Percentiles rank a stretch among this genome's conserved stretches.
These are phyloP conservation scores for Trypanosoma brucei DNA, from an alignment of 208 protist species.

Conservation along the genomic window DNA sequence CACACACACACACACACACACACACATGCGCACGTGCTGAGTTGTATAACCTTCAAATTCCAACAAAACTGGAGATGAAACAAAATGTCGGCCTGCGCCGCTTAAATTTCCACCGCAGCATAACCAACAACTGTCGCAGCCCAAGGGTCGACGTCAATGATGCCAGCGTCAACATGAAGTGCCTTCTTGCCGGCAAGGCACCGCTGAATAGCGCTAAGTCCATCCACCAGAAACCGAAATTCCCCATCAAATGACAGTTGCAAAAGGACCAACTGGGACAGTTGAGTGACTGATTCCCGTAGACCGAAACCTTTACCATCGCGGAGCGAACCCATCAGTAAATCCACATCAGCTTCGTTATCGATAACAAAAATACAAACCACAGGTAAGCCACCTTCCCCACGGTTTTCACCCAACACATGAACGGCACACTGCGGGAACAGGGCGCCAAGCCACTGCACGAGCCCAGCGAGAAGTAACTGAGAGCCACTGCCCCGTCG, in stretches of 20 bases:
- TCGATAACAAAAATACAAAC: constrained; percentile 8
- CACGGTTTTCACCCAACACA: neutral
- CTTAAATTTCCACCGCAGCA: constrained; percentile 21
- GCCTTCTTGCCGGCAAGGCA: neutral
- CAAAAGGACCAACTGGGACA: constrained; percentile 14
- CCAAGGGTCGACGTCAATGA: constrained; percentile 69
- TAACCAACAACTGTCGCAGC: constrained; percentile 53
- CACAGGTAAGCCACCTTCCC: neutral
- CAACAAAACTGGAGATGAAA: too few species aligned
- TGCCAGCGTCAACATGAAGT: constrained; percentile 30
- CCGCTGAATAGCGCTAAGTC: constrained; percentile 7
- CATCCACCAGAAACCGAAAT: constrained; percentile 15
- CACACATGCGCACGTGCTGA: too few species aligned
- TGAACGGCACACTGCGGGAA: constrained; percentile 1
- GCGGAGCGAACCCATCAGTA: neutral
- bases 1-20: too few species aligned
- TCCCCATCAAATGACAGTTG: constrained; percentile 16
- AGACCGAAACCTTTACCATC: neutral
- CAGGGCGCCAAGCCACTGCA: constrained; percentile 7
- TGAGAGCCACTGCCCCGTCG: neutral
- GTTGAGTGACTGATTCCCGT: neutral
- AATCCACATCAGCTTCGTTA: constrained; percentile 9
- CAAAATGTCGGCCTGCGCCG: too few species aligned
- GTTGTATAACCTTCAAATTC: too few species aligned
- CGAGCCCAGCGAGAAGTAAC: constrained; percentile 9